Conservation (phyloP, 257 asterid species). For the Perilla frutescens region DNA sequence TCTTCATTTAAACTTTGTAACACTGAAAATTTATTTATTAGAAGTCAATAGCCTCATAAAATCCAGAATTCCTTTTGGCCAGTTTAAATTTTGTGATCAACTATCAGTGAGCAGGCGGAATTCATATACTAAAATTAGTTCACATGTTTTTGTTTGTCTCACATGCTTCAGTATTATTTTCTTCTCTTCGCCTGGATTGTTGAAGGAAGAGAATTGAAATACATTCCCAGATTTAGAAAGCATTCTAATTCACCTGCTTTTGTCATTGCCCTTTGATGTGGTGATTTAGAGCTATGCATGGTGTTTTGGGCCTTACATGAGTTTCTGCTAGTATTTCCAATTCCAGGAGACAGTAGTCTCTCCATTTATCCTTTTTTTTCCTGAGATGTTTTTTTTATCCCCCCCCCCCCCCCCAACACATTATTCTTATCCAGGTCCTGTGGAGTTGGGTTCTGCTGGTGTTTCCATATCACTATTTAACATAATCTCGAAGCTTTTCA, state of each 20-base stretch:
- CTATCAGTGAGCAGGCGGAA: not conserved
- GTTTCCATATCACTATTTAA: conserved; percentile 87
- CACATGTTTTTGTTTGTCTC: not conserved
- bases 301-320: conserved; percentile 1
- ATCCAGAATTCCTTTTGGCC: not conserved
- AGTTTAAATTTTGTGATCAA: conserved; percentile 8
- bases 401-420: conserved; percentile 1
- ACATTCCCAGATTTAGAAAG: not conserved
- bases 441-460: conserved; percentile 97
- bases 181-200: not conserved
- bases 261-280: conserved; percentile 12
- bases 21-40: not conserved
- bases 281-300: not conserved
- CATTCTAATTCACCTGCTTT: not conserved
- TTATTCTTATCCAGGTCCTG: conserved; percentile 58
- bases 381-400: not conserved
- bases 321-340: not conserved
- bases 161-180: not conserved
- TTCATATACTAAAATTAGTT: not conserved
- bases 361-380: not conserved
- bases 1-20: conserved; percentile 4
- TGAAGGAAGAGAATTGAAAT: not conserved
- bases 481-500: conserved; percentile 83
- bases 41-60: conserved; percentile 19
- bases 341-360: not conserved